Base-by-base conservation (phyloP, 129 eudicot species). In the Erigeron canadensis region DNA sequence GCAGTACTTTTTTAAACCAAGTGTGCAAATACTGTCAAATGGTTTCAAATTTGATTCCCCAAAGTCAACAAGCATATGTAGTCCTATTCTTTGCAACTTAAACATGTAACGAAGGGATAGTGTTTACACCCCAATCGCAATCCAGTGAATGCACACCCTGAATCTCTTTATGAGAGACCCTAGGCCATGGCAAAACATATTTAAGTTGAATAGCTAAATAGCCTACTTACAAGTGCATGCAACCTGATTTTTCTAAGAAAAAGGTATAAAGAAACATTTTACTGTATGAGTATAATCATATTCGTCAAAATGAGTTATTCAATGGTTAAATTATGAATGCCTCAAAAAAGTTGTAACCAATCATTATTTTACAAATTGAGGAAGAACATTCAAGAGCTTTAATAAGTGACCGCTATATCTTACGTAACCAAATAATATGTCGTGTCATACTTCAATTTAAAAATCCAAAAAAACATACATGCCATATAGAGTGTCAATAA, bases 271-370 rank as follows among this genome's bases (percentile, higher is more conserved):
- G 28, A 66, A 34, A 55, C 5, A 23, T 18, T 5, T 75, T 47
- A 42, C 48, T 22, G 62, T 39, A 73, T 17, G 5, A 39, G 56
- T 28, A 63, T 41, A 61, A 40, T 48, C 47, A 37, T 9, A 18
- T 61, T 11, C 71, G 63, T 63, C 53, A 63, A 37, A 59, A 63
- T 40, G 78, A 63, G 59, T 62, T 73, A 12, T 11, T 48, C 47
- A 8, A 28, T 40, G 11, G 43, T 39, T 18, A 48, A 62, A 28
- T 28, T 28, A 28, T 28, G 34, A 28, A 39, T 63, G 17, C 50
- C 70, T 74, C 40, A 6, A 16, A 51, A 15, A 40, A 48, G 50
- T 10, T n/a, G 39, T 37, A 63, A 37, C 17, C 40, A 48, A 18
- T 3, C 40, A 48, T 51, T 63, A 63, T 73, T 62, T 37, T 59